Percentiles rank a stretch among this genome's conserved stretches.
phyloP scores from a whole-genome alignment of 768 basidiomycete species.

The Serpula lacrymans region DNA sequence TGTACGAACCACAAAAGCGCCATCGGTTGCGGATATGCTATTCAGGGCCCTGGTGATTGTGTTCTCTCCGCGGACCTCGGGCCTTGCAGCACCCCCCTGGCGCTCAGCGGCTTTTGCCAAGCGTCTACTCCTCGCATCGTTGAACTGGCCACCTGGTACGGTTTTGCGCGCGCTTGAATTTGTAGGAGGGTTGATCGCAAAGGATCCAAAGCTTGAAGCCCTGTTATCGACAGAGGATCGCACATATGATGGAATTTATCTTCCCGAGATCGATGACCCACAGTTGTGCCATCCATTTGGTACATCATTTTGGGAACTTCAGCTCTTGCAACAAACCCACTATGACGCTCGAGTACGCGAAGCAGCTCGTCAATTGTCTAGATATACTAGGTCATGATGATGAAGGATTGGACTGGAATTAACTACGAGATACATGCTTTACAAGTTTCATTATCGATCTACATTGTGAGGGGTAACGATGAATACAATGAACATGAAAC shows the following conservation, averaged over 20 bases:
- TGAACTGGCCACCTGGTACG: conserved; percentile 74
- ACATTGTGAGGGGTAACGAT: no score
- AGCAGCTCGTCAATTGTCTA: conserved; percentile 58
- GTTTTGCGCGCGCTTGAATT: conserved; percentile 72
- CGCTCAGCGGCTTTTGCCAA: conserved; percentile 92
- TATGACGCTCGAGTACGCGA: conserved; percentile 66
- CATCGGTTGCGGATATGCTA: conserved; percentile 62
- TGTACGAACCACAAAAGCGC: conserved; percentile 24
- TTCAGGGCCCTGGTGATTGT: conserved; percentile 82
- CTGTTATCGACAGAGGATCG: conserved; percentile 87
- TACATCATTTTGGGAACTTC: conserved; percentile 83
- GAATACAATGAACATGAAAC: no score
- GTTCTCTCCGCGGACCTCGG: conserved; percentile 70
- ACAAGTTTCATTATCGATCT: no score
- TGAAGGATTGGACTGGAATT: conserved; percentile 20
- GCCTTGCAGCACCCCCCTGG: conserved; percentile 56
- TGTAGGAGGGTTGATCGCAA: conserved; percentile 64
- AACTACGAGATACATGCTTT: no score
- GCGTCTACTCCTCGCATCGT: conserved; percentile 75
- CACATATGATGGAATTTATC: conserved; percentile 79
- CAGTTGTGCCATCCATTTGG: conserved; percentile 79
- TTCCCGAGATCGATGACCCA: conserved; percentile 85
- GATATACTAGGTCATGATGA: conserved; percentile 36
- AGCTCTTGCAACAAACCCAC: conserved; percentile 56
- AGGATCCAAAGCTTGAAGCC: conserved; percentile 78